Base-by-base conservation (phyloP, 2,329 filamentous ascomycete species). In the Cladophialophora carrionii region DNA sequence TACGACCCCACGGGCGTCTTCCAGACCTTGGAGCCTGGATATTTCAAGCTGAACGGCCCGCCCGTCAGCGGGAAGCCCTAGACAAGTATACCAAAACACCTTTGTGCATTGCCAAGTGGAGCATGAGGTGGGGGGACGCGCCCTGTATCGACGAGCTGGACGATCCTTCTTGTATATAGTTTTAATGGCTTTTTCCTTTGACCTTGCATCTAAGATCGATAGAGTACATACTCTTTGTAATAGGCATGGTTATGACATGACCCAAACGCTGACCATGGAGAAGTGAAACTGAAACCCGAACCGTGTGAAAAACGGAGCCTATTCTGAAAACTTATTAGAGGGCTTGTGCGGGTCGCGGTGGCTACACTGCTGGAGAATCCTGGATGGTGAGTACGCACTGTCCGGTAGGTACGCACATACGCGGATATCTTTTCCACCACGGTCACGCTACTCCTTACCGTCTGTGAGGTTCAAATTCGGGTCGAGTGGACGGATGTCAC, bases 1-100 rank as follows among this genome's bases (percentile, higher is more conserved):
- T 81, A 80, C 64, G 80, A 82, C 71, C 78, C 80, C 0, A 64
- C 63, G 0, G 71, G 71, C 0, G 73, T 82, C 0, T 81, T 79
- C 61, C 76, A 81, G 68, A 75, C 57, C 17, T 67, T 79, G 41
- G 73, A 78, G 66, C 78, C 78, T 0, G 80, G 80, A 4, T 76
- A 78, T 56, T 82, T 82, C 67, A 82, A 82, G 72, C 68, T 82
- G 41, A n/a, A 62, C 34, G 56, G 65, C n/a, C 34, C 57, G 29
- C 57, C 57, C 4, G 52, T 34, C 29, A 32, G 22, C 12, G 29
- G 26, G 2, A 34, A 20, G 24, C 52, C 52, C 12, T 54, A 54
- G 9, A 20, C 20, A 20, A 9, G 41, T 8, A n/a, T 43, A 14
- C n/a, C 2, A 7, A 5, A n/a, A 14, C 34, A 37, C 10, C 10